Evolutionary conservation across 2,329 filamentous ascomycete species (phyloP).

Genomic region (Cercospora zeina): DNA sequence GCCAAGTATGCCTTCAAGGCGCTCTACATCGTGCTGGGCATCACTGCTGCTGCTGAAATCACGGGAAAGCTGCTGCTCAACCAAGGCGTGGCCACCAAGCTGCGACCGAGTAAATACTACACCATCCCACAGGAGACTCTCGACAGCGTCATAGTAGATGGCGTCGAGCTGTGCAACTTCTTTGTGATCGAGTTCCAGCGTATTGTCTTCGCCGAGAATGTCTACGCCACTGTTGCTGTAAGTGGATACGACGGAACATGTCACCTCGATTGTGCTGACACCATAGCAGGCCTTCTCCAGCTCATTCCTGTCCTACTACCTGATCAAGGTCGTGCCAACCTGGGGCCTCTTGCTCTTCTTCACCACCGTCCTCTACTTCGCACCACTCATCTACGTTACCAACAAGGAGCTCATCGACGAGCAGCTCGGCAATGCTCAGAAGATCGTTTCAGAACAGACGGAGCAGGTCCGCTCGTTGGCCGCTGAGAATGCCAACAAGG

Average conservation of each 20-base stretch:
- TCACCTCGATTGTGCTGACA: conserved; percentile 26
- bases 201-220: conserved; percentile 65
- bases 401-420: conserved; percentile 65
- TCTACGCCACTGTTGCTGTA: conserved; percentile 61
- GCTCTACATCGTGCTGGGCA: conserved; percentile 59
- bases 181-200: conserved; percentile 68
- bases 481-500: conserved; percentile 60
- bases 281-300: conserved; percentile 57
- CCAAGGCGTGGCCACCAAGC: conserved; percentile 60
- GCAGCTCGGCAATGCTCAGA: conserved; percentile 57
- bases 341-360: conserved; percentile 63
- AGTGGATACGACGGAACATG: conserved; percentile 35
- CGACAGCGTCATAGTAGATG: conserved; percentile 61
- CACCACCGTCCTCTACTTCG: conserved; percentile 59
- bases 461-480: conserved; percentile 61
- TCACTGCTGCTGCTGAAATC: conserved; percentile 59
- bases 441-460: conserved; percentile 59
- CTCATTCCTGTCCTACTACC: conserved; percentile 61
- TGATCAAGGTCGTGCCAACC: conserved; percentile 65
- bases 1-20: conserved; percentile 63
- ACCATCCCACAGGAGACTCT: conserved; percentile 64
- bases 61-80: conserved; percentile 58
- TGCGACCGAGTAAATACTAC: conserved; percentile 66
- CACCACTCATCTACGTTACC: conserved; percentile 63
- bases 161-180: conserved; percentile 67